These are phyloP conservation scores for Leccinum sublutescens DNA, from an alignment of 768 basidiomycete genomes.

Conservation along the genomic window DNA sequence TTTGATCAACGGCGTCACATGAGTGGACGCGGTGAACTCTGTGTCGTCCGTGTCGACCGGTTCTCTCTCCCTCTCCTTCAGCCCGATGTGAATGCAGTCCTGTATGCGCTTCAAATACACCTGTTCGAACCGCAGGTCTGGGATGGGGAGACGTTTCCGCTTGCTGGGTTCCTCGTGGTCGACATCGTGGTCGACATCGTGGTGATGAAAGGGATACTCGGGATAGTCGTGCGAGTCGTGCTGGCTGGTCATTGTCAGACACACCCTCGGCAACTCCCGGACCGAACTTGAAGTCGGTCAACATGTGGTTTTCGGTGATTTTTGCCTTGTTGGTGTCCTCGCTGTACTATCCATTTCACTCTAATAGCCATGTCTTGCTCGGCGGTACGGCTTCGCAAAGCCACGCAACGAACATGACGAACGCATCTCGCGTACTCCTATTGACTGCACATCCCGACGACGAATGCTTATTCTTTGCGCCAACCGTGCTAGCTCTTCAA, in stretches of 20 bases:
- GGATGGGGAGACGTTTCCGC: constrained; percentile 54
- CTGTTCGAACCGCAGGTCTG: constrained; percentile 75
- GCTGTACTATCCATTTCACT: constrained; percentile 27
- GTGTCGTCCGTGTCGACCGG: constrained; percentile 19
- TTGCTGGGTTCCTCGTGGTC: constrained; percentile 16
- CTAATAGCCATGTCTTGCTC: constrained; percentile 23
- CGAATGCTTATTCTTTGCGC: constrained; percentile 92
- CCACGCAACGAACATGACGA: neutral
- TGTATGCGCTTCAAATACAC: constrained; percentile 64
- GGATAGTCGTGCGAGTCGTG: constrained; percentile 21
- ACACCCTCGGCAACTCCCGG: constrained; percentile 23
- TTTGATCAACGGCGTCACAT: constrained; percentile 30
- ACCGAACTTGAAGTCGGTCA: neutral
- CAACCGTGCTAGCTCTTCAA: constrained; percentile 64
- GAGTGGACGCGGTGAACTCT: constrained; percentile 20
- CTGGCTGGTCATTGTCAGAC: constrained; percentile 23
- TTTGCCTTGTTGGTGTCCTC: constrained; percentile 20
- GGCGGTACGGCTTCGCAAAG: neutral
- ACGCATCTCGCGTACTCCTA: constrained; percentile 46
- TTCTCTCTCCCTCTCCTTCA: constrained; percentile 35
- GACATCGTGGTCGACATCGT: constrained; percentile 15
- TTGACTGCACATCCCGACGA: constrained; percentile 95
- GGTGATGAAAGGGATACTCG: constrained; percentile 18
- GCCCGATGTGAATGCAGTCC: constrained; percentile 46
- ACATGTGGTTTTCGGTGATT: constrained; percentile 17